phyloP scores from a whole-genome alignment of 2,329 filamentous ascomycete species.

The Arthrobotrys musiformis region DNA sequence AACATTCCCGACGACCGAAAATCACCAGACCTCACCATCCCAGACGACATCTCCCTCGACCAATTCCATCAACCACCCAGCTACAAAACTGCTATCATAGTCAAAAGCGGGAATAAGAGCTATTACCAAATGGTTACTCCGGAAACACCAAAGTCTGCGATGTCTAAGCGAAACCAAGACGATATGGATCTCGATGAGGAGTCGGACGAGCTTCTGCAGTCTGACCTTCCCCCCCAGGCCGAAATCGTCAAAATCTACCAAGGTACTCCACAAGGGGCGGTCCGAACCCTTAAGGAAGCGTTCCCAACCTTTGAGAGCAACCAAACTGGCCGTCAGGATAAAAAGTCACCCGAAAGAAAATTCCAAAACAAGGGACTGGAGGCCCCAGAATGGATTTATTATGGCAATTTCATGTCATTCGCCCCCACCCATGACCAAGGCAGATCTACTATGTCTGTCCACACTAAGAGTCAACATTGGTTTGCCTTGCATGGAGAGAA shows the following conservation, averaged over 20 bases:
- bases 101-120: slow-evolving; percentile 18
- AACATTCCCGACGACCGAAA: slow-evolving; percentile 33
- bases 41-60: slow-evolving; percentile 9
- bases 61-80: not conserved
- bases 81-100: not conserved
- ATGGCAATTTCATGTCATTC: slow-evolving; percentile 39
- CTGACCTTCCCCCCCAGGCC: slow-evolving; percentile 15
- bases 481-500: slow-evolving; percentile 27
- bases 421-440: slow-evolving; percentile 27
- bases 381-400: slow-evolving; percentile 24
- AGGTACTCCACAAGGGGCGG: not conserved
- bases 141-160: not conserved
- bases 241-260: slow-evolving; percentile 9
- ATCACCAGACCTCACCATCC: not conserved
- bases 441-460: not conserved
- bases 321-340: slow-evolving; percentile 7
- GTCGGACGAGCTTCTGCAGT: not conserved
- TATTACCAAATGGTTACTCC: not conserved
- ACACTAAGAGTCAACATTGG: slow-evolving; percentile 20
- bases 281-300: slow-evolving; percentile 3
- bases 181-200: slow-evolving; percentile 41
- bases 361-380: slow-evolving; percentile 1
- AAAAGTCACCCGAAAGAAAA: slow-evolving; percentile 1
- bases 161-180: not conserved
- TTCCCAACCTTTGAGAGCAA: slow-evolving; percentile 4